A percentile compares a stretch with the other conserved stretches of the same genome.
phyloP scores from a whole-genome alignment of 23 red algal genomes.

The Gracilaria caudata region DNA sequence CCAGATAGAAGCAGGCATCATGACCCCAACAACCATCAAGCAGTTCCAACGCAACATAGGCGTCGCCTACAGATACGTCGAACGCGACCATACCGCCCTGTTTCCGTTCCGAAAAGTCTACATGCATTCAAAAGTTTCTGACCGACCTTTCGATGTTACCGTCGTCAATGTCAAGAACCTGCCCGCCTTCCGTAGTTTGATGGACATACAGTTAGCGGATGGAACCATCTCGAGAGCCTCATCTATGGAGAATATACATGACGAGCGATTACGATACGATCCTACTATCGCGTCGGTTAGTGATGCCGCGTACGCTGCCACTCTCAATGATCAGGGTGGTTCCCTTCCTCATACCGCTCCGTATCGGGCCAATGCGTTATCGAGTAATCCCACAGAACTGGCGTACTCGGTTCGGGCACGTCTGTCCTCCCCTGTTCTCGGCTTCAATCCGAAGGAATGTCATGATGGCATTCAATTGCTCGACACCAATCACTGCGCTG shows the following conservation, averaged over 20 bases:
- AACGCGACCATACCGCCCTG: slow-evolving; percentile 40
- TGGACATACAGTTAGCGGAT: slow-evolving; percentile 38
- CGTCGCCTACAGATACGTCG: slow-evolving; percentile 75
- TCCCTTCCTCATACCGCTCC: slow-evolving; percentile 74
- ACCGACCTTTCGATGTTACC: slow-evolving; percentile 92
- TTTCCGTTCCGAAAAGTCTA: slow-evolving; percentile 77
- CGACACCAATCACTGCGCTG: slow-evolving; percentile 88
- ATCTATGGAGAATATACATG: slow-evolving; percentile 80
- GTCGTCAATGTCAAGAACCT: slow-evolving; percentile 85
- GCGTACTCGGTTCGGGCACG: slow-evolving; percentile 85
- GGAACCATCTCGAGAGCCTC: slow-evolving; percentile 87
- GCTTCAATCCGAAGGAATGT: slow-evolving; percentile 88
- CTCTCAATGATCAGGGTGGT: slow-evolving; percentile 71
- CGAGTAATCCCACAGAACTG: slow-evolving; percentile 76
- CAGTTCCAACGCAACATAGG: slow-evolving; percentile 73
- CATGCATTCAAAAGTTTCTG: slow-evolving; percentile 87
- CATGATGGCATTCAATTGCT: slow-evolving; percentile 90
- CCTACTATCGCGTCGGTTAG: slow-evolving; percentile 37
- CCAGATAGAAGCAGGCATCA: slow-evolving; percentile 54
- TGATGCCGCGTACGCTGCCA: slow-evolving; percentile 82
- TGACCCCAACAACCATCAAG: slow-evolving; percentile 76
- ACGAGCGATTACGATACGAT: slow-evolving; percentile 54
- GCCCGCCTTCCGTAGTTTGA: slow-evolving; percentile 21
- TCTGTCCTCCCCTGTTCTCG: slow-evolving; percentile 79
- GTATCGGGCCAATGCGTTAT: slow-evolving; percentile 54